Evolutionary conservation across 2,329 filamentous ascomycete species (phyloP).

Genomic region (Alternaria triticimaculans): DNA sequence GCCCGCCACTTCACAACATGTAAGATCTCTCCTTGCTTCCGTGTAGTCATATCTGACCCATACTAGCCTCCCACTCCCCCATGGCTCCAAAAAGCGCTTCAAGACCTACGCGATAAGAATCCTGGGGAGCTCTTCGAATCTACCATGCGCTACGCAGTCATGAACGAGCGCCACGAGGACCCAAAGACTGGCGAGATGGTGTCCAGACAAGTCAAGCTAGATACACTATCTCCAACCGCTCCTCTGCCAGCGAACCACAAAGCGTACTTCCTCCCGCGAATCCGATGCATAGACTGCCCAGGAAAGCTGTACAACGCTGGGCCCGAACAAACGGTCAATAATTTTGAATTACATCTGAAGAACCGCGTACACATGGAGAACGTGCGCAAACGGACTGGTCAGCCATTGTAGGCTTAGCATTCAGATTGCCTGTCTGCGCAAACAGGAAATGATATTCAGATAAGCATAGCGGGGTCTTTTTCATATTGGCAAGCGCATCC

Average conservation of each 20-base stretch:
- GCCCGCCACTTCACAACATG: constrained; percentile 64
- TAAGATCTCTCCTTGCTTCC: constrained; percentile 55
- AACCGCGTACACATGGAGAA: constrained; percentile 71
- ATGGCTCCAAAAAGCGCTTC: constrained; percentile 81
- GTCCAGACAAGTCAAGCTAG: constrained; percentile 60
- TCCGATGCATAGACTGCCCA: constrained; percentile 89
- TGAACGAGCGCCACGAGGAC: constrained; percentile 63
- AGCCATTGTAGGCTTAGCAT: constrained; percentile 9
- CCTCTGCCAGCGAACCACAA: constrained; percentile 69
- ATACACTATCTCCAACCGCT: constrained; percentile 55
- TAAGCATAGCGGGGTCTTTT: constrained; percentile 12
- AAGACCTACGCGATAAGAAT: constrained; percentile 72
- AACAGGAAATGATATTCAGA: constrained; percentile 6
- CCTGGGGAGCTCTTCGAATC: constrained; percentile 85
- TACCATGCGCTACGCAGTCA: constrained; percentile 86
- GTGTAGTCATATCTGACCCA: constrained; percentile 20
- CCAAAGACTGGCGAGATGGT: constrained; percentile 63
- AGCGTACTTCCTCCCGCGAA: constrained; percentile 85
- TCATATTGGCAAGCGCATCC: constrained; percentile 19
- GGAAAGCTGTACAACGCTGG: constrained; percentile 93
- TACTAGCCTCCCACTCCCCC: constrained; percentile 79
- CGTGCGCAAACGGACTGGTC: constrained; percentile 43
- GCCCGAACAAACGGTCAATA: constrained; percentile 81
- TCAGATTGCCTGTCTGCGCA: background rate
- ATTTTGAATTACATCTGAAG: constrained; percentile 91